A percentile compares a stretch with the other conserved stretches of the same genome.
Conservation (phyloP, 2,329 filamentous ascomycete species). For the Aspergillus sergii region DNA sequence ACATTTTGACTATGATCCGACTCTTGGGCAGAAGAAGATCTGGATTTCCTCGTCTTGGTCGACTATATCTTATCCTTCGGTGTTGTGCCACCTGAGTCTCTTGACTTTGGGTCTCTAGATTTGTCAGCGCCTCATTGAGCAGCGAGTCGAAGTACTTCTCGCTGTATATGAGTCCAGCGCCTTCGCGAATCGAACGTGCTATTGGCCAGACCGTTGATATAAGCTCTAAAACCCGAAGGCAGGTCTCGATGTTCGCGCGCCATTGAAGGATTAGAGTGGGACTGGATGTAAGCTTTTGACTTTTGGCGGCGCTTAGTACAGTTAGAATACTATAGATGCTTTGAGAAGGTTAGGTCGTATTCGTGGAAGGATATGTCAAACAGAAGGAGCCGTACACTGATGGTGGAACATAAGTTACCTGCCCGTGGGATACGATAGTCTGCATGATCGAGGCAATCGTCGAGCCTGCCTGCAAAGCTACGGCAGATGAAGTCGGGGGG, state of each 20-base stretch:
- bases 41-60: background rate
- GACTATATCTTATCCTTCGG: background rate
- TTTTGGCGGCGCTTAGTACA: background rate
- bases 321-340: background rate
- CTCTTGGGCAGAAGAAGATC: background rate
- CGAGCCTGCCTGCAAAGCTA: too few relatives aligned
- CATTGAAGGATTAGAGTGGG: background rate
- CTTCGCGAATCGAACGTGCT: background rate
- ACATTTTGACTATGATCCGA: background rate
- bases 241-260: background rate
- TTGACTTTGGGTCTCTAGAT: background rate
- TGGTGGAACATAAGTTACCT: too few relatives aligned
- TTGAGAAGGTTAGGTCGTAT: background rate
- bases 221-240: background rate
- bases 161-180: background rate
- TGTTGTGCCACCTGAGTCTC: background rate
- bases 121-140: background rate
- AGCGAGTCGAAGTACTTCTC: background rate
- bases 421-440: too few relatives aligned
- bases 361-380: background rate
- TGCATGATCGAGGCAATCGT: too few relatives aligned
- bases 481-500: too few relatives aligned
- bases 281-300: background rate
- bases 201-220: background rate
- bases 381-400: background rate